Evolutionary conservation across 163 green algal genomes (phyloP).

Genomic region (Volvox carteri): DNA sequence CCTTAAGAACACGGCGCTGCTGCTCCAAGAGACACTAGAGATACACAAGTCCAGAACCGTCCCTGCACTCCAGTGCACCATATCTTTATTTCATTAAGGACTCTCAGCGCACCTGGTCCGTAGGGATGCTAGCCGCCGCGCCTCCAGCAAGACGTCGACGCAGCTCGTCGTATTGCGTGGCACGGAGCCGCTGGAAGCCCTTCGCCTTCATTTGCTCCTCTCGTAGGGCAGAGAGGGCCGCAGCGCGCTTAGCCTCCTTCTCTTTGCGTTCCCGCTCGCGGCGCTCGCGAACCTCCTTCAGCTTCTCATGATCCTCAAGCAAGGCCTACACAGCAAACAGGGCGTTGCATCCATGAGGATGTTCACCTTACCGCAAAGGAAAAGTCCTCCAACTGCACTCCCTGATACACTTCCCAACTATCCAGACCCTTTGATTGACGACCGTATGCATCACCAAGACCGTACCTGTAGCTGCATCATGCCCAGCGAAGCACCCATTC

Average conservation of each 20-base stretch:
- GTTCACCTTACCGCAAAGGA: neutral
- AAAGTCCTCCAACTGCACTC: neutral
- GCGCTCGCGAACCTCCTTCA: slow-evolving; percentile 71
- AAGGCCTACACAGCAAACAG: slow-evolving; percentile 50
- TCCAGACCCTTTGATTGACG: no score
- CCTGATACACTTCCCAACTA: neutral
- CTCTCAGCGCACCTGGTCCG: slow-evolving; percentile 59
- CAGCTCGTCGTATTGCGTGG: slow-evolving; percentile 74
- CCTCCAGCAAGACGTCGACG: slow-evolving; percentile 62
- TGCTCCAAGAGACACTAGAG: no score
- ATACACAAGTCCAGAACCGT: no score
- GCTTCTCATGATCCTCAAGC: slow-evolving; percentile 70
- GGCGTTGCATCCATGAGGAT: no score
- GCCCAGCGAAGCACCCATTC: slow-evolving; percentile 57
- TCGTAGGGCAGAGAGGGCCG: slow-evolving; percentile 49
- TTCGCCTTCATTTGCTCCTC: slow-evolving; percentile 62
- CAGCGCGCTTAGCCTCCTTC: slow-evolving; percentile 68
- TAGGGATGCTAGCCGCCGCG: slow-evolving; percentile 56
- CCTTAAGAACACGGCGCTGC: no score
- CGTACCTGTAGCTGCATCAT: slow-evolving; percentile 75
- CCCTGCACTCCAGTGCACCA: no score
- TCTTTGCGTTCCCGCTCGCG: slow-evolving; percentile 64
- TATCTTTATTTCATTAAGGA: no score
- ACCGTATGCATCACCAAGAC: no score
- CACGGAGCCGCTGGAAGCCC: slow-evolving; percentile 73